Conservation (phyloP, 1,284 basidiomycete genomes). For the Phylloporus sp. region DNA sequence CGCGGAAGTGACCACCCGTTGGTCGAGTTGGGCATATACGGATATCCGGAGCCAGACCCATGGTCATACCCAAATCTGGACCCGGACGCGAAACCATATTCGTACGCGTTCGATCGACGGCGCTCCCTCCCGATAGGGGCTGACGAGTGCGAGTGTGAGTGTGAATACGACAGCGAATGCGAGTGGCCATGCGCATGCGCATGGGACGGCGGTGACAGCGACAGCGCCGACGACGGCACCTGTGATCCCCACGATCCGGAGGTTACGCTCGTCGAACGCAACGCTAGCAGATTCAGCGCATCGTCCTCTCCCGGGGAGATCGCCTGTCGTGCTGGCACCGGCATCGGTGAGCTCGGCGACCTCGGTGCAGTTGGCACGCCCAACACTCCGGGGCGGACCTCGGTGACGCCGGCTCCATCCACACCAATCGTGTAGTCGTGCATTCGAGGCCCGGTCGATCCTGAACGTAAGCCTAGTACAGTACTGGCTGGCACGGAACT, state of each 20-base stretch:
- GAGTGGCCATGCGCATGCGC: constrained; percentile 21
- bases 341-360: not conserved
- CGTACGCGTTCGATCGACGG: constrained; percentile 24
- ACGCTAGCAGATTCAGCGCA: constrained; percentile 31
- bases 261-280: constrained; percentile 17
- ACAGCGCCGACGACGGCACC: constrained; percentile 11
- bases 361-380: constrained; percentile 44
- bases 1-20: constrained; percentile 55
- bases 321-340: not conserved
- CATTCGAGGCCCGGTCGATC: constrained; percentile 58
- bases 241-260: constrained; percentile 21
- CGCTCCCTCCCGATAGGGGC: constrained; percentile 6
- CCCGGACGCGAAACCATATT: constrained; percentile 7
- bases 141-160: constrained; percentile 10
- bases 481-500: constrained; percentile 47
- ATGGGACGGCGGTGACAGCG: constrained; percentile 10
- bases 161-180: constrained; percentile 12
- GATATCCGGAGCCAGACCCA: not conserved
- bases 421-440: constrained; percentile 60
- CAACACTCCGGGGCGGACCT: constrained; percentile 61
- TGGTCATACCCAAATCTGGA: not conserved
- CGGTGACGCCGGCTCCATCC: constrained; percentile 46
- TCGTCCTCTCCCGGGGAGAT: constrained; percentile 20
- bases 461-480: constrained; percentile 32
- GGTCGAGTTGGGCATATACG: constrained; percentile 26